These are phyloP conservation scores for Vitis hybrid DNA, from an alignment of 177 flowering plant genomes.

Conservation along the genomic window DNA sequence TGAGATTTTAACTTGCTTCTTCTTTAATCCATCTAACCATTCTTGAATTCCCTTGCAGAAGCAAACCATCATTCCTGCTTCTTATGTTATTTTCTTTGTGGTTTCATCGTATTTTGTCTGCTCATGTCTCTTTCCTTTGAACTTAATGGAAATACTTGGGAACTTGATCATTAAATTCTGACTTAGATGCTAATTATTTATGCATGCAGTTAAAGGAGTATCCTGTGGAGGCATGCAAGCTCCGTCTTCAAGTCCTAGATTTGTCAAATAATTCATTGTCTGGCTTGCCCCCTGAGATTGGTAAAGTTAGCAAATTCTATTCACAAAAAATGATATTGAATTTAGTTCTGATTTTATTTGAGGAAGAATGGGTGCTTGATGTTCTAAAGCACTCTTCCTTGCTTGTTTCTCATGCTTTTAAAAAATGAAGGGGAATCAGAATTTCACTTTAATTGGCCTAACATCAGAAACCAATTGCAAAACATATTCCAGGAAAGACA, in stretches of 20 bases:
- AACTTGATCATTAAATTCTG: neutral
- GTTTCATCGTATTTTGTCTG: neutral
- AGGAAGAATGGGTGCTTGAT: too few species aligned
- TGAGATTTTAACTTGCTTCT: neutral
- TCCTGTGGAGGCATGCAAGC: conserved; percentile 85
- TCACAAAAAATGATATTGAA: too few species aligned
- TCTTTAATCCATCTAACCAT: neutral
- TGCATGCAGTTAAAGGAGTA: conserved; percentile 77
- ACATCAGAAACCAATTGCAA: too few species aligned
- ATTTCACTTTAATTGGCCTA: too few species aligned
- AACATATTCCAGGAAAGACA: too few species aligned
- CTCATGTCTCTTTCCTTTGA: neutral
- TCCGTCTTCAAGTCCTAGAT: conserved; percentile 76
- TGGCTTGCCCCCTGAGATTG: conserved; percentile 87
- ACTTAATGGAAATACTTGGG: neutral
- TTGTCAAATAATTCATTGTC: conserved; percentile 90
- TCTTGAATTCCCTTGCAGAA: neutral
- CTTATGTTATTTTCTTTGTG: neutral
- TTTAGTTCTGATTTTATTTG: too few species aligned
- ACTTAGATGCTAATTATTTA: conserved; percentile 15
- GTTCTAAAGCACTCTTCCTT: too few species aligned
- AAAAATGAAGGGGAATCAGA: too few species aligned
- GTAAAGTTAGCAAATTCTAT: conserved; percentile 39
- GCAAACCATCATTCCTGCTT: neutral
- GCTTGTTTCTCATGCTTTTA: too few species aligned